Base-by-base conservation (phyloP, 257 asterid genomes). In the Lantana camara region DNA sequence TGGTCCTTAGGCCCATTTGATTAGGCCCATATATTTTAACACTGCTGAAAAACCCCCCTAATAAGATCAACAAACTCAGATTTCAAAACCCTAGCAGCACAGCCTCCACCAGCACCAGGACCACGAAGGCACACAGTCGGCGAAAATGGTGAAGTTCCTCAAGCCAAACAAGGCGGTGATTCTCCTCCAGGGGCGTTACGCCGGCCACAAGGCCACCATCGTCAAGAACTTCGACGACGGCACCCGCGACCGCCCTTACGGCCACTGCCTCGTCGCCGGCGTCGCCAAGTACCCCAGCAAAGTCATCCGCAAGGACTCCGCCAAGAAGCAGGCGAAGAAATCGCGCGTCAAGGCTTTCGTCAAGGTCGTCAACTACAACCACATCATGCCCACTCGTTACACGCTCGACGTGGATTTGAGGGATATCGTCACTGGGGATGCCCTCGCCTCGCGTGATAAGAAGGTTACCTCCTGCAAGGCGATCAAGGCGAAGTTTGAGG, bases 201-300 rank as follows among this genome's bases (percentile, higher is more conserved):
- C 80, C 12, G 74, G 80, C 5, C 80, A 66, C 58, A 70, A 75
- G 67, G 77, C 77, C 57, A 62, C 72, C n/a, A 75, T 75, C 34
- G 66, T 75, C 20, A 69, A 69, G 69, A 69, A 75, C 48, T 69
- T 69, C 59, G 80, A 75, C 59, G 80, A 75, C 27, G 77, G 80
- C 22, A 70, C 74, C 1, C 70, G 80, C 61, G 80, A 75, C 54
- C 80, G 80, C 12, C 68, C 76, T 21, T 70, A 75, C 66, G 80
- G 77, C 40, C 77, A 75, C 63, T 75, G 80, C 63, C 67, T 75
- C 12, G 80, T 75, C 48, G 80, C 80, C 63, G 80, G 80, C 42
- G 14, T 75, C 29, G 73, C 70, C 52, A 75, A 75, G 59, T 75
- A 75, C 60, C 80, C 80, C 0, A 70, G 77, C 67, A 75, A 75